Evolutionary conservation across 345 rosid species (phyloP), one percentile per base, ranked within the genome.

Genomic region (Rhizophora apiculata): DNA sequence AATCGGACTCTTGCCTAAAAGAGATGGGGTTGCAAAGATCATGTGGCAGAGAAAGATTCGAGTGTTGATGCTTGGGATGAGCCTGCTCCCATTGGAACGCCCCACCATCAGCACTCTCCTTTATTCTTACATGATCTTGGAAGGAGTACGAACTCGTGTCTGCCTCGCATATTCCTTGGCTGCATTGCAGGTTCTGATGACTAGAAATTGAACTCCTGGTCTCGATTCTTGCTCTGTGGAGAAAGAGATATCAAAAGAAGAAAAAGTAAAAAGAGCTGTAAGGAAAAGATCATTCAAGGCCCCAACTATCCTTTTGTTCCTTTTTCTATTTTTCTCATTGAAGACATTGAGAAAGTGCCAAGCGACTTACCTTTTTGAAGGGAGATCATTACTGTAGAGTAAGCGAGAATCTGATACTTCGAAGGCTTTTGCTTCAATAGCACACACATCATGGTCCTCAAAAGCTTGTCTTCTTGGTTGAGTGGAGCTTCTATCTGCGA

Each of bases 321-420:
- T 29, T 46, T 72, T 18, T 59, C 3, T 4, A 7, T 37, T 56
- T 62, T 36, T 71, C 49, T 30, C 60, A 56, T 64, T 30, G 48
- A 67, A 52, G 66, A 51, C 20, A 72, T 64, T 27, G n/a, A 77
- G 32, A 54, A 52, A 71, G 39, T 69, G 62, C 27, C 29, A 66
- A 21, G 29, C 11, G 29, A 70, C 80, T 72, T 43, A 85, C 88
- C 86, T 82, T 82, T 85, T 85, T 24, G 79, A 72, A 72, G 80
- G 65, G 53, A 63, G 27, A 10, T 75, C 43, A 56, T 21, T 56
- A 61, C 21, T 34, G 83, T 68, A 36, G 49, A 70, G 51, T 62
- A 76, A 48, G 3, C 73, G 78, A 57, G 83, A 81, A 79, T 85
- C 89, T 19, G 85, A 77, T 73, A 77, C 84, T 79, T 79, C 83